A percentile compares a stretch with the other conserved stretches of the same genome.
phyloP scores from a whole-genome alignment of 106 monocot genomes.

The Cymbidium sinense region DNA sequence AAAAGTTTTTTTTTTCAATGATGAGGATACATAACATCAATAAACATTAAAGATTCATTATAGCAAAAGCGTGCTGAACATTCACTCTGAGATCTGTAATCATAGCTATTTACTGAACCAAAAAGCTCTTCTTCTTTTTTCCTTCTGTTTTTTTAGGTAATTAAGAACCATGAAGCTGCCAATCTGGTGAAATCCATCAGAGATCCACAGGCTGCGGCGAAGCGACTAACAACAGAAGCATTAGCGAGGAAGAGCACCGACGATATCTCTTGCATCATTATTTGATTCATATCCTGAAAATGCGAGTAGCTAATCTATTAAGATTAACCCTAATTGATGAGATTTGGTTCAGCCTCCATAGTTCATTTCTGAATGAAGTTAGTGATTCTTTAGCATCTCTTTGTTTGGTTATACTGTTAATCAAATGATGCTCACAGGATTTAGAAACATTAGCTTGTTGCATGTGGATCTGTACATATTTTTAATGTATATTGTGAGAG shows the following conservation, averaged over 20 bases:
- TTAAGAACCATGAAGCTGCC: conserved; percentile 52
- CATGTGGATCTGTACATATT: background rate
- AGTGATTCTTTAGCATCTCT: background rate
- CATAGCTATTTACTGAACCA: background rate
- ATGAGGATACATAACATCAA: too few species aligned
- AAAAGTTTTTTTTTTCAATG: too few species aligned
- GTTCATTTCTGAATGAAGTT: background rate
- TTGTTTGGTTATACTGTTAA: background rate
- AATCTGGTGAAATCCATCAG: conserved; percentile 27
- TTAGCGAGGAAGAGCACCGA: conserved; percentile 44
- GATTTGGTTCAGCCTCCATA: background rate
- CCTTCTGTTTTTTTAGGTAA: conserved; percentile 23
- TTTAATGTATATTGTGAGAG: conserved; percentile 1
- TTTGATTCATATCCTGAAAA: conserved; percentile 4
- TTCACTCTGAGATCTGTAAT: background rate
- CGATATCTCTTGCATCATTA: conserved; percentile 65
- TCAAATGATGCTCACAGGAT: too few species aligned
- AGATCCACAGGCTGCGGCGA: conserved; percentile 50
- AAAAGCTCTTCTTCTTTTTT: background rate
- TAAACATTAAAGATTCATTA: too few species aligned
- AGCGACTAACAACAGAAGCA: conserved; percentile 34
- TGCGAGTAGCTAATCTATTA: too few species aligned
- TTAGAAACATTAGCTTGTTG: background rate
- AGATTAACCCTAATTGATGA: too few species aligned
- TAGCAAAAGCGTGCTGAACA: background rate